Evolutionary conservation across 1,284 basidiomycete genomes (phyloP).

Genomic region (Ceratobasidium sp.): DNA sequence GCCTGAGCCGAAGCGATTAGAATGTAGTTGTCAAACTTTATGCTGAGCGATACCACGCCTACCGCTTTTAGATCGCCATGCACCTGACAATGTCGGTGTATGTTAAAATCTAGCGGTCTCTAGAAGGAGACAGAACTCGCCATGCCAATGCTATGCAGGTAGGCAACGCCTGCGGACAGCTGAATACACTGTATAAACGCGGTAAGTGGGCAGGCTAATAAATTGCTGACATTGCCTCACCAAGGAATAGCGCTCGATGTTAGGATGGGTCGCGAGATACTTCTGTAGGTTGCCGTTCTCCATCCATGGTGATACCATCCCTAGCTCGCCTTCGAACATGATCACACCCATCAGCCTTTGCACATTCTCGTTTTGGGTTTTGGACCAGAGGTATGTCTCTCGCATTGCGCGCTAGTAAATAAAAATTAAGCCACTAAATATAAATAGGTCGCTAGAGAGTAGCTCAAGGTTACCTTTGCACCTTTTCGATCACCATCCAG

Average conservation of each 20-base stretch:
- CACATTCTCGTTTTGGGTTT: neutral
- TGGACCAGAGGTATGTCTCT: neutral
- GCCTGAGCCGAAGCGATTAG: neutral
- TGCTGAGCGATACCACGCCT: neutral
- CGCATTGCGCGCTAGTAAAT: neutral
- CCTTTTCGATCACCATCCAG: too few relatives aligned
- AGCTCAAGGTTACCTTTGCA: neutral
- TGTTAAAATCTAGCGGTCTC: neutral
- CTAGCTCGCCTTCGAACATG: neutral
- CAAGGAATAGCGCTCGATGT: neutral
- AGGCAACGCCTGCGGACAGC: neutral
- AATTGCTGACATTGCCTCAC: neutral
- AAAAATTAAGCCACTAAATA: neutral
- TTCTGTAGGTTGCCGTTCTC: neutral
- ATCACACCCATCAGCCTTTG: neutral
- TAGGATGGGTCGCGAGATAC: neutral
- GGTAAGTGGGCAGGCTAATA: neutral
- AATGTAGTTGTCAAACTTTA: neutral
- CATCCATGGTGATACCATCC: neutral
- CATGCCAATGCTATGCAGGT: neutral
- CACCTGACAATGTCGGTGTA: neutral
- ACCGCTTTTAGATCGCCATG: neutral
- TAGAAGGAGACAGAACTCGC: neutral
- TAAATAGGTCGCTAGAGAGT: too few relatives aligned
- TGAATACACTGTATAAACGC: neutral